Percentiles rank a stretch among this genome's conserved stretches.
Conservation (phyloP, 176 grass and related monocot species). For the Oryza meyeriana region DNA sequence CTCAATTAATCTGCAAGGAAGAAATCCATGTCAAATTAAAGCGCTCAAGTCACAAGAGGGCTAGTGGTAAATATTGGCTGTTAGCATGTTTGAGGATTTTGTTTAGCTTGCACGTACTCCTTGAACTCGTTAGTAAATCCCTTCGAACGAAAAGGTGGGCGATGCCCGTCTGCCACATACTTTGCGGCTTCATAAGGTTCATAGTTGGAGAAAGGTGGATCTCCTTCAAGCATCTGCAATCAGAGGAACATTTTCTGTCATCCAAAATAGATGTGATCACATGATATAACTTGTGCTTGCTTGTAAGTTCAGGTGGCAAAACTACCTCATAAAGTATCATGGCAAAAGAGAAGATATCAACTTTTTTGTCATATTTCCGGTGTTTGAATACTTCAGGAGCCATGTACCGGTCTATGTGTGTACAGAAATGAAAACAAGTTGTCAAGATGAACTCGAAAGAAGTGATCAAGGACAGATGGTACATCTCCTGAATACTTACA, state of each 20-base stretch:
- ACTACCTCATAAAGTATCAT: conserved; percentile 98
- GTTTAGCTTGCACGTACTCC: conserved; percentile 59
- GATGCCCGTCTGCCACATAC: conserved; percentile 77
- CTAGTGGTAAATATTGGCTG: background rate
- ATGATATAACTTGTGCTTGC: background rate
- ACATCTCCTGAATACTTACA: conserved; percentile 60
- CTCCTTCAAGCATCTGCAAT: conserved; percentile 91
- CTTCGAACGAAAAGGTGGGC: conserved; percentile 74
- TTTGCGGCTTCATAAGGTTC: conserved; percentile 98
- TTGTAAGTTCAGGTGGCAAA: conserved; percentile 17
- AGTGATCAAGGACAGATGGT: conserved; percentile 9
- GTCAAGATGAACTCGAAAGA: conserved; percentile 1
- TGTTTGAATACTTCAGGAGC: conserved; percentile 99
- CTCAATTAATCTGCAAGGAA: conserved; percentile 61
- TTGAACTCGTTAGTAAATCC: conserved; percentile 64
- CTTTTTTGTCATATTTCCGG: conserved; percentile 98
- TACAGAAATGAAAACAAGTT: conserved; percentile 14
- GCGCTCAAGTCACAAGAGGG: background rate
- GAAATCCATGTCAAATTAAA: conserved; percentile 18
- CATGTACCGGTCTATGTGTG: conserved; percentile 85
- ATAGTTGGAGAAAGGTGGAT: conserved; percentile 72
- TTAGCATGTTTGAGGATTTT: background rate
- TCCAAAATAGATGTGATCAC: background rate
- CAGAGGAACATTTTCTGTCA: conserved; percentile 22
- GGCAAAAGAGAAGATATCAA: conserved; percentile 97